Base-by-base conservation (phyloP, 2,329 filamentous ascomycete species). In the Ophiostoma himal-ulmi region DNA sequence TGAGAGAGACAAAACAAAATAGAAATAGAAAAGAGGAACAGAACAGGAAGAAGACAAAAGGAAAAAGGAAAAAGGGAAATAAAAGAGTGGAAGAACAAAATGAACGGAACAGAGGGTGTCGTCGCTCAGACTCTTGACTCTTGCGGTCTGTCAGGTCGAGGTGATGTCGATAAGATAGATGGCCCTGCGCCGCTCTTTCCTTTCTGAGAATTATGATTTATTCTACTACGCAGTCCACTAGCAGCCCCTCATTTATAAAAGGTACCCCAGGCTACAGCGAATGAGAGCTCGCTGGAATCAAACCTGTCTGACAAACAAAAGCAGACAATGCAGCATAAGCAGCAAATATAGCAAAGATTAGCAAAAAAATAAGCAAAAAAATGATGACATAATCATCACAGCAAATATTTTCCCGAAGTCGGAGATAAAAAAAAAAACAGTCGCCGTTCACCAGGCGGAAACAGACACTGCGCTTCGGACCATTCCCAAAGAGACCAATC, bases 401-500 rank as follows among this genome's bases (percentile, higher is more conserved):
- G 62, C 62, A 22, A 39, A 65, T 36, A 20, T 39, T 36, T 65
- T 37, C 62, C 62, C 62, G 62, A 65, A n/a, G 62, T 65, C 62
- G 62, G 62, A 39, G 34, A 65, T 65, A 39, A n/a, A 36, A 30
- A 34, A 34, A 36, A 22, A 11, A 8, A 3, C 52, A 57, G n/a
- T 11, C 52, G 52, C 10, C 52, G 44, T 39, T 39, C 11, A 13
- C 11, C 10, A 39, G 37, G 52, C 22, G 20, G n/a, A 5, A 11
- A 11, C 30, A 17, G 8, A 54, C 6, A 7, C 52, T 22, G 20
- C 52, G 20, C n/a, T 8, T 54, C 52, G n/a, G 57, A 62, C 57
- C 26, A 62, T 3, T 26, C 57, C 57, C 22, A 62, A 62, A 34
- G 13, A 62, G 57, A 62, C 57, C 57, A 62, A 62, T 62, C 17